Evolutionary conservation across 257 asterid species (phyloP).

Genomic region (Solanum raphanifolium): DNA sequence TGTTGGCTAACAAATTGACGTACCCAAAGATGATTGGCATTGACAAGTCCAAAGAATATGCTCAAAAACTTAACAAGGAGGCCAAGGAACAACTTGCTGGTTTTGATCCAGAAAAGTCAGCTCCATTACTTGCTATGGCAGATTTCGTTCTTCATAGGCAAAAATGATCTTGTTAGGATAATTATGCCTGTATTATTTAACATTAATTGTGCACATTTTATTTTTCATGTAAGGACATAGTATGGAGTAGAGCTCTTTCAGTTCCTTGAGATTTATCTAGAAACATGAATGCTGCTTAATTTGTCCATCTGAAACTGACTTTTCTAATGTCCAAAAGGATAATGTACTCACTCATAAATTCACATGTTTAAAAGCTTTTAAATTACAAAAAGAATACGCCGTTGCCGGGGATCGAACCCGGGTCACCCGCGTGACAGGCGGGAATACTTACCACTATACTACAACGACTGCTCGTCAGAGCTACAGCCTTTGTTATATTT

Average conservation of each 20-base stretch:
- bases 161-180: conserved; percentile 1
- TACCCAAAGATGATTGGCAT: conserved; percentile 50
- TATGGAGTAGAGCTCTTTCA: not conserved
- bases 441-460: conserved; percentile 59
- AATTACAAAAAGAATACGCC: not conserved
- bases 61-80: conserved; percentile 37
- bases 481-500: too few relatives aligned
- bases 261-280: not conserved
- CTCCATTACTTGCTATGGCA: conserved; percentile 42
- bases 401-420: conserved; percentile 14
- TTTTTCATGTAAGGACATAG: not conserved
- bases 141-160: conserved; percentile 45
- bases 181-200: not conserved
- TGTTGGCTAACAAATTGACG: conserved; percentile 44
- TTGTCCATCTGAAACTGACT: not conserved
- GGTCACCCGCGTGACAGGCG: conserved; percentile 59
- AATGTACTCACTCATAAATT: not conserved
- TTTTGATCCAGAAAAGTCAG: conserved; percentile 33
- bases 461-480: conserved; percentile 22
- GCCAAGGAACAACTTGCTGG: conserved; percentile 34
- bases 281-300: not conserved
- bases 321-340: not conserved
- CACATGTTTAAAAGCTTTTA: not conserved
- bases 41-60: conserved; percentile 46
- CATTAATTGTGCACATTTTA: not conserved